These are phyloP conservation scores for Heracleum sosnowskyi DNA, from an alignment of 129 eudicot species.

Conservation along the genomic window DNA sequence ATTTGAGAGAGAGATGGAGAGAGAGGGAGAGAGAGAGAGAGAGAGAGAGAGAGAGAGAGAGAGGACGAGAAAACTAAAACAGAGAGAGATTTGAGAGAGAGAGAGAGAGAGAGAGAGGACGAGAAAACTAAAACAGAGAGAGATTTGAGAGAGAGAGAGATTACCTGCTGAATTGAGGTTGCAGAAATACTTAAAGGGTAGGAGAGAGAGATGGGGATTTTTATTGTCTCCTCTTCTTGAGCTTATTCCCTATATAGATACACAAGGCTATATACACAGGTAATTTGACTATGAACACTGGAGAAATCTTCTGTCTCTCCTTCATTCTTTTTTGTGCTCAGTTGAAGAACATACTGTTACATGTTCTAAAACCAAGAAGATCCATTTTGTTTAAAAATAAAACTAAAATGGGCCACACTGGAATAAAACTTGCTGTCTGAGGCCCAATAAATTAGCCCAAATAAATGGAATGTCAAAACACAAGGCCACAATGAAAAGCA, in stretches of 20 bases:
- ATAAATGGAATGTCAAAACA: background rate
- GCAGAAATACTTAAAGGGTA: conserved; percentile 33
- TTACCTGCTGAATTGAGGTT: conserved; percentile 34
- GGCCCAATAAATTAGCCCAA: background rate
- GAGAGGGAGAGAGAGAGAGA: too few species aligned
- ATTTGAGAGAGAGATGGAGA: background rate
- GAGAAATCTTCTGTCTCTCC: conserved; percentile 27
- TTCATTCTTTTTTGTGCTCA: conserved; percentile 22
- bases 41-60: background rate
- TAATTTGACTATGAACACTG: conserved; percentile 42
- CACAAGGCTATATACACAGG: conserved; percentile 50
- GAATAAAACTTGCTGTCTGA: background rate
- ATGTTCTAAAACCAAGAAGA: background rate
- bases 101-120: background rate
- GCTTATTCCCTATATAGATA: conserved; percentile 33
- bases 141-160: background rate
- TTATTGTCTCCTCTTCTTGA: conserved; percentile 19
- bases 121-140: too few species aligned
- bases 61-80: too few species aligned
- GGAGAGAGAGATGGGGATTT: conserved; percentile 16
- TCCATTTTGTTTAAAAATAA: background rate
- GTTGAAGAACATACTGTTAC: background rate
- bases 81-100: background rate
- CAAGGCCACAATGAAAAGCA: conserved; percentile 7
- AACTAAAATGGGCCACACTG: background rate